Conservation (phyloP, 1,284 basidiomycete genomes). For the Fomes fomentarius region DNA sequence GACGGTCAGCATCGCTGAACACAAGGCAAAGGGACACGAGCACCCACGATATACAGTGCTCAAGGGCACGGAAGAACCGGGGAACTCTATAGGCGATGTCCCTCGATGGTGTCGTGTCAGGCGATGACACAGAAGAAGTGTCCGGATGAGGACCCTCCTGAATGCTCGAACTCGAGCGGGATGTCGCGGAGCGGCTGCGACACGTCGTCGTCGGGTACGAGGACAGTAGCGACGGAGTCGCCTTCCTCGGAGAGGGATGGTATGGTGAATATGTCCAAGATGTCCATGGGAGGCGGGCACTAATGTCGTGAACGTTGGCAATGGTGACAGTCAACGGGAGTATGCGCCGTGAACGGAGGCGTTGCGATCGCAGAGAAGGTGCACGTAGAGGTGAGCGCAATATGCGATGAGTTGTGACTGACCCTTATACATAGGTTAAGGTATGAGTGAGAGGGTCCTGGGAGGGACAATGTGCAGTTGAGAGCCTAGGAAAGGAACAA, state of each 20-base stretch:
- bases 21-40: too few relatives aligned
- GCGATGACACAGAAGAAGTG: constrained; percentile 1
- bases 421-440: background rate
- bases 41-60: too few relatives aligned
- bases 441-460: background rate
- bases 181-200: background rate
- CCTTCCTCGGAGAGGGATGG: background rate
- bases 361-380: background rate
- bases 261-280: background rate
- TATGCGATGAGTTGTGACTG: background rate
- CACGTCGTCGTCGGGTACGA: background rate
- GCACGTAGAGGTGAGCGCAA: background rate
- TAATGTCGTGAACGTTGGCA: background rate
- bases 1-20: background rate
- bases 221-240: background rate
- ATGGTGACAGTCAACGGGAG: background rate
- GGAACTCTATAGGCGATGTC: background rate
- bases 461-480: background rate
- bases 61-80: background rate
- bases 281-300: background rate
- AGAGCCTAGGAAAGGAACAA: background rate
- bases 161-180: background rate
- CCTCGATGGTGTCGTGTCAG: background rate
- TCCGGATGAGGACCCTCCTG: background rate
- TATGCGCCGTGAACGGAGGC: background rate